Base-by-base conservation (phyloP, 345 rosid species). In the Excoecaria agallocha region DNA sequence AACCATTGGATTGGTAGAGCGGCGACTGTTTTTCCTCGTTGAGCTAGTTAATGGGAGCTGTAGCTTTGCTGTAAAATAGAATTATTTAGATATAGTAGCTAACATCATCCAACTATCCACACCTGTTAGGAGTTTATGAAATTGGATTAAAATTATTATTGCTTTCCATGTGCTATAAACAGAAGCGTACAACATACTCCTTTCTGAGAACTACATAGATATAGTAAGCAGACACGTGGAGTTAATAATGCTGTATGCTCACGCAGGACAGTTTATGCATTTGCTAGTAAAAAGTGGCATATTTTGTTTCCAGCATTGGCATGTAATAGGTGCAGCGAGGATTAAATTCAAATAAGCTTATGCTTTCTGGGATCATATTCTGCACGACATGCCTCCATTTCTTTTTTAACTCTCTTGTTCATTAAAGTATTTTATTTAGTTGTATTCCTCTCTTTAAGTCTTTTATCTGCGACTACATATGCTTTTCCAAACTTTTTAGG, bases 111-210 rank as follows among this genome's bases (percentile, higher is more conserved):
- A 46, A 58, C 67, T 80, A 50, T 78, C 61, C 54, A 46, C 56
- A 60, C 70, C 76, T 72, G 78, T 48, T 76, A 60, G 60, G 64
- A 77, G 38, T 78, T 55, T 45, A 55, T 78, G 45, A 66, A 24
- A 35, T 16, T 61, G 20, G 45, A 12, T 39, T 46, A 66, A 20
- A 38, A 12, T 25, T 19, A 4, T 15, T 45, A 43, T 30, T 22
- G 11, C 17, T 70, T 56, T 66, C 37, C 66, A 57, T 58, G 41
- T 77, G 58, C 49, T 66, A 43, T 66, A 70, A 54, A 19, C 16
- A 35, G 66, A 38, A 66, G 66, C 62, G 25, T 37, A 57, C 11
- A 19, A 22, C 49, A 12, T 66, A 67, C 19, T 13, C 35, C 39
- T 24, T 57, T 71, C 13, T 52, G 41, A 50, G 60, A 65, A 50